phyloP scores from a whole-genome alignment of 2,329 filamentous ascomycete species.

The Exophiala phaeomuriformis region DNA sequence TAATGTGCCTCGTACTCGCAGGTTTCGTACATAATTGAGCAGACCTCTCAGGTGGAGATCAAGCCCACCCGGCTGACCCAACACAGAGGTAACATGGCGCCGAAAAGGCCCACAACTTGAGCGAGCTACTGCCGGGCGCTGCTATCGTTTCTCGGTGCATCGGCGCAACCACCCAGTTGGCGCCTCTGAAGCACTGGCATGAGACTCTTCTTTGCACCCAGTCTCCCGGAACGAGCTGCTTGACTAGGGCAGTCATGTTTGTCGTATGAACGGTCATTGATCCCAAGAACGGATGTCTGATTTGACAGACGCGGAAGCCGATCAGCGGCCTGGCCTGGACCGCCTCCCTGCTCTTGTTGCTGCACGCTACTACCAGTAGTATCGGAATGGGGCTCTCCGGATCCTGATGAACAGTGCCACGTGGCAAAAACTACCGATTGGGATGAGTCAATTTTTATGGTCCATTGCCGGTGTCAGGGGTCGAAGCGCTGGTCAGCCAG shows the following conservation, averaged over 20 bases:
- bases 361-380: no score
- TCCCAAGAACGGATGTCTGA: background rate
- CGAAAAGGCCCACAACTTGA: background rate
- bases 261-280: background rate
- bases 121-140: background rate
- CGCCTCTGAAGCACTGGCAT: background rate
- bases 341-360: no score
- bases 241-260: background rate
- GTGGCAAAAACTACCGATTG: no score
- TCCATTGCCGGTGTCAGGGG: no score
- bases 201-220: background rate
- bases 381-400: no score
- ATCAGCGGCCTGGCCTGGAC: no score
- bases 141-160: slow-evolving; percentile 5
- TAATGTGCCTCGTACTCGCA: background rate
- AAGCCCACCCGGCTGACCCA: slow-evolving; percentile 2
- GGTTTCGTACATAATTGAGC: no score
- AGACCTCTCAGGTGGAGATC: background rate
- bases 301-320: background rate
- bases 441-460: no score
- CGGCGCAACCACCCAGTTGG: background rate
- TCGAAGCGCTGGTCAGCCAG: no score
- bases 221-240: background rate
- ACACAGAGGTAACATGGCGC: slow-evolving; percentile 5
- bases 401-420: no score